Conservation (phyloP, 352 stramenopile species). For the Phytophthora boehmeriae region DNA sequence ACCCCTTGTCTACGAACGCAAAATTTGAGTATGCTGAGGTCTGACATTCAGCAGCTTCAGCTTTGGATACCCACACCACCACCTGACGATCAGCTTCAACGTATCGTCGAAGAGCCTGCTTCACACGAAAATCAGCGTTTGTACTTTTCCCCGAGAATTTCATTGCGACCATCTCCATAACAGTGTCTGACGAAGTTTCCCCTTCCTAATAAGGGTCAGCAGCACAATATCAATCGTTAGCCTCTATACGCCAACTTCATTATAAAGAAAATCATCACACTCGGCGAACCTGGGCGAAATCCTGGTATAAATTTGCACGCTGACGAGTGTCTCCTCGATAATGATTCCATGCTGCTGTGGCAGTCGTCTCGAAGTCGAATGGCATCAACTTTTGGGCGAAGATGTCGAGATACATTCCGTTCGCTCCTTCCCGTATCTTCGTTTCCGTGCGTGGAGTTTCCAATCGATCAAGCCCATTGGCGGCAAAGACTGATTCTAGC, state of each 20-base stretch:
- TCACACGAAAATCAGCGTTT: constrained; percentile 53
- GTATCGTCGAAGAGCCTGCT: constrained; percentile 62
- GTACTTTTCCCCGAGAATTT: constrained; percentile 60
- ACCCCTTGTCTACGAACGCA: constrained; percentile 62
- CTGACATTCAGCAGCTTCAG: constrained; percentile 45
- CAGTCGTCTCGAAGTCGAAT: constrained; percentile 41
- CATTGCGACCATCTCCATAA: constrained; percentile 61
- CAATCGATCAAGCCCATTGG: constrained; percentile 26
- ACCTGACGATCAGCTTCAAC: constrained; percentile 56
- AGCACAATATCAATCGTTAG: constrained; percentile 12
- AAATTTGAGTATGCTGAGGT: constrained; percentile 45
- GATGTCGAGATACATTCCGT: constrained; percentile 46
- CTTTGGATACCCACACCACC: constrained; percentile 64
- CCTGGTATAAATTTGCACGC: constrained; percentile 19
- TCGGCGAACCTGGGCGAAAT: constrained; percentile 20
- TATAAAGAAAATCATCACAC: background rate
- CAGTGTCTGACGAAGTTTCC: constrained; percentile 44
- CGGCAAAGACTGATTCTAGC: constrained; percentile 34
- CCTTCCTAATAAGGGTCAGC: constrained; percentile 27
- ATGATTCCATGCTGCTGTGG: constrained; percentile 45
- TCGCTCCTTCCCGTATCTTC: constrained; percentile 31
- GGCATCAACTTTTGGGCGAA: constrained; percentile 44
- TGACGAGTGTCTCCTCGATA: constrained; percentile 38
- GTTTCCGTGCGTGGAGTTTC: constrained; percentile 25
- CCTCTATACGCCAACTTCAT: background rate